Conservation (phyloP, 73 alveolate species). For the Stentor coeruleus region DNA sequence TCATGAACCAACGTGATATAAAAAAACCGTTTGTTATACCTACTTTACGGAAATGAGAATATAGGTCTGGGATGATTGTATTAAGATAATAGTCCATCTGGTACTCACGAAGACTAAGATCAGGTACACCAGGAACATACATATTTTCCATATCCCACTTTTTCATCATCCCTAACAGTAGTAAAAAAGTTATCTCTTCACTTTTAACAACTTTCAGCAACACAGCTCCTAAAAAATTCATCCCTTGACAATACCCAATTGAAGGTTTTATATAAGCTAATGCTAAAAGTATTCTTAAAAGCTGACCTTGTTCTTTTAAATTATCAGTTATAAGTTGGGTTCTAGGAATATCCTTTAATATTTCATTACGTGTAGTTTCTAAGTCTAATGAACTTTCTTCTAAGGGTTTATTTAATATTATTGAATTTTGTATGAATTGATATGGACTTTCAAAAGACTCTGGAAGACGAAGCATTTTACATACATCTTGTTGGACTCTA, state of each 20-base stretch:
- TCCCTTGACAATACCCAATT: constrained; percentile 74
- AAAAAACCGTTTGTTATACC: constrained; percentile 16
- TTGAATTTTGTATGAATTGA: background rate
- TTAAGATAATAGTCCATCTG: constrained; percentile 12
- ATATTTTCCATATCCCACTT: constrained; percentile 25
- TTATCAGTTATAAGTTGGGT: constrained; percentile 1
- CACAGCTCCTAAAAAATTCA: constrained; percentile 72
- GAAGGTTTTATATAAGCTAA: constrained; percentile 50
- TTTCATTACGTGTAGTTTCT: background rate
- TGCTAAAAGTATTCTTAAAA: constrained; percentile 27
- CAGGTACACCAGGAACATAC: constrained; percentile 28
- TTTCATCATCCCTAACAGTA: constrained; percentile 21
- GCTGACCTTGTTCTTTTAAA: constrained; percentile 26
- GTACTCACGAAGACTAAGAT: background rate
- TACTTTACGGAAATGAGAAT: background rate
- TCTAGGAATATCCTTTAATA: constrained; percentile 4
- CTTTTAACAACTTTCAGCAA: constrained; percentile 39
- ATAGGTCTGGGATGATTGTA: constrained; percentile 6
- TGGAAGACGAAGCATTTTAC: constrained; percentile 15
- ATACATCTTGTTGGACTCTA: constrained; percentile 12
- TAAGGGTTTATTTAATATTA: background rate
- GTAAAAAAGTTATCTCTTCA: constrained; percentile 70
- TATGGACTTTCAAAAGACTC: background rate
- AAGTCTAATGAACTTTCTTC: background rate
- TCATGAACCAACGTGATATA: constrained; percentile 21